Conservation (phyloP, 2,329 filamentous ascomycete genomes). For the Colletotrichum neosansevieriae region DNA sequence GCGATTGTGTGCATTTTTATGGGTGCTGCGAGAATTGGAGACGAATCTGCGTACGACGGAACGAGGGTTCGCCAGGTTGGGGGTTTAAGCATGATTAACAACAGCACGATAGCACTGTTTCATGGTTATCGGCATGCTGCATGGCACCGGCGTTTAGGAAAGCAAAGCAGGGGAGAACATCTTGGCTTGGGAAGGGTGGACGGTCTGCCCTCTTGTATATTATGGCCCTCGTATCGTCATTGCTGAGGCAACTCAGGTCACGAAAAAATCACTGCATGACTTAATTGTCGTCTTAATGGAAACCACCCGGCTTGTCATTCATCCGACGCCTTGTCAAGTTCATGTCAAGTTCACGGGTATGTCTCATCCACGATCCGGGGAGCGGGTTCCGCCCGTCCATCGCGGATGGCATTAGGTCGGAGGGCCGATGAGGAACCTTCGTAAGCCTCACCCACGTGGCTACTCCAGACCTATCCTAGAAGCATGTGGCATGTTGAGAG, state of each 20-base stretch:
- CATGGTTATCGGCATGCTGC: constrained; percentile 46
- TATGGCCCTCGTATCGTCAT: constrained; percentile 3
- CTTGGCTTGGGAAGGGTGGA: constrained; percentile 34
- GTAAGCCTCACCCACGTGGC: not conserved
- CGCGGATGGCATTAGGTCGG: no score
- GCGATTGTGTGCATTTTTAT: constrained; percentile 19
- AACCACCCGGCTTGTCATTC: no score
- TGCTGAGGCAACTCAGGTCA: constrained; percentile 10
- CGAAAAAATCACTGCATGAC: constrained; percentile 25
- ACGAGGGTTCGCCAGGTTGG: constrained; percentile 33
- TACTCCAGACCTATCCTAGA: not conserved
- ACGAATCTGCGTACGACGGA: constrained; percentile 24
- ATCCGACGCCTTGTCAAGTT: not conserved
- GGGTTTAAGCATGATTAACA: constrained; percentile 30
- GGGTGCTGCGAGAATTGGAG: constrained; percentile 21
- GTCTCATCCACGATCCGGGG: no score
- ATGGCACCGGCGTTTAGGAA: constrained; percentile 51
- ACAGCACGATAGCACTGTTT: constrained; percentile 38
- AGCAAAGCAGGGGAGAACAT: constrained; percentile 35
- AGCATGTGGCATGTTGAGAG: not conserved
- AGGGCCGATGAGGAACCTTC: no score
- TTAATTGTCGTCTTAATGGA: not conserved
- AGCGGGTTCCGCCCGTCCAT: no score
- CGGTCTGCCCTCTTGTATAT: constrained; percentile 29
- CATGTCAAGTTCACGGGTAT: no score